Conservation (phyloP, 768 basidiomycete species). For the Rhodosporidiobolus sp. region DNA sequence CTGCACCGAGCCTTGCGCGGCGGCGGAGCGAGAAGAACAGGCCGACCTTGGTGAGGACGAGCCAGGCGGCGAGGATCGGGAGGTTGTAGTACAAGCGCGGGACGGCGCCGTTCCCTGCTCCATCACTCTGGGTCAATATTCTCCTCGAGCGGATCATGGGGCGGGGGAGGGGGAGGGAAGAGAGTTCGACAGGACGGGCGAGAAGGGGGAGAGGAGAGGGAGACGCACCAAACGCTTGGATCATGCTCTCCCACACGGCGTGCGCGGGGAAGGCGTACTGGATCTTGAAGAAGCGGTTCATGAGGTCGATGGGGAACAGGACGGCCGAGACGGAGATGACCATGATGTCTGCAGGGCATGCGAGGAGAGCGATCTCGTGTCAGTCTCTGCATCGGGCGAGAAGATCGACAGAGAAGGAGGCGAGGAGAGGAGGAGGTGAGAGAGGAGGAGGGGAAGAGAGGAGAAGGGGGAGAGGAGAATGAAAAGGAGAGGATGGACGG, state of each 20-base stretch:
- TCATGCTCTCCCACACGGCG: conserved; percentile 17
- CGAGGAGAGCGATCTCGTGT: too few relatives aligned
- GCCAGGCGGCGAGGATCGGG: conserved; percentile 20
- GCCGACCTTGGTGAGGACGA: conserved; percentile 15
- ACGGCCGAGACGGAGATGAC: conserved; percentile 13
- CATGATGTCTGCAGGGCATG: too few relatives aligned
- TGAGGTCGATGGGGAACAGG: conserved; percentile 20
- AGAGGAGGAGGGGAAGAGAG: too few relatives aligned
- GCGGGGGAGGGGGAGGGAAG: neutral
- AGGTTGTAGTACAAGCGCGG: conserved; percentile 13
- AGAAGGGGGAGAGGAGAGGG: neutral
- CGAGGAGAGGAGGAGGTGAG: too few relatives aligned
- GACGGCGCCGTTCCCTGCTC: conserved; percentile 9
- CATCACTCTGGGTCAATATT: neutral
- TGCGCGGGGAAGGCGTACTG: conserved; percentile 19
- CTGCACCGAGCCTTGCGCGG: neutral
- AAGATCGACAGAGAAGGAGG: too few relatives aligned
- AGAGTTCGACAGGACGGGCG: neutral
- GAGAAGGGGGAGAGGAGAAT: too few relatives aligned
- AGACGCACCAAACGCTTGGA: neutral
- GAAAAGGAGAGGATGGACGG: too few relatives aligned
- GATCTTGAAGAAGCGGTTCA: conserved; percentile 19
- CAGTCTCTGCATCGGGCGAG: too few relatives aligned
- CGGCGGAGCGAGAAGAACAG: conserved; percentile 12
- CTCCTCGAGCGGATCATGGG: neutral